phyloP scores from a whole-genome alignment of 73 alveolate genomes.

The Stentor roeselii region DNA sequence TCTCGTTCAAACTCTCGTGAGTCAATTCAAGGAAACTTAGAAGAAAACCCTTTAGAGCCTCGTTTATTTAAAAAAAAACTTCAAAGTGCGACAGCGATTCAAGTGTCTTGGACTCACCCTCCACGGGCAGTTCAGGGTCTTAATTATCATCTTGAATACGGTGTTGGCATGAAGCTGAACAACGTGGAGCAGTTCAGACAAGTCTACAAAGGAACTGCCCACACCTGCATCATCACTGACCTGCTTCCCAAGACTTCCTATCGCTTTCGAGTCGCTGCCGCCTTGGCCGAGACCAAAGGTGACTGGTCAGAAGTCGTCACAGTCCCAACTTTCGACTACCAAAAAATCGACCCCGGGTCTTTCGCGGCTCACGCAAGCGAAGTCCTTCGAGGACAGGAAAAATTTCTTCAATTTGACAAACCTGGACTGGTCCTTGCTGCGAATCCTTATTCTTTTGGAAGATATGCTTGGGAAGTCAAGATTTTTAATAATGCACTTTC shows the following conservation, averaged over 20 bases:
- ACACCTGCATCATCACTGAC: slow-evolving; percentile 67
- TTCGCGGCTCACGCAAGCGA: slow-evolving; percentile 42
- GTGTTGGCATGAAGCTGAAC: slow-evolving; percentile 63
- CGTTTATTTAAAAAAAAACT: slow-evolving; percentile 12
- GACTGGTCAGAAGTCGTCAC: slow-evolving; percentile 60
- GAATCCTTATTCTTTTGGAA: slow-evolving; percentile 57
- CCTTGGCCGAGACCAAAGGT: slow-evolving; percentile 36
- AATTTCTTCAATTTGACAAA: slow-evolving; percentile 41
- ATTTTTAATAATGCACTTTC: slow-evolving; percentile 10
- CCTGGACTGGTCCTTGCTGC: slow-evolving; percentile 51
- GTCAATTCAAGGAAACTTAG: background rate
- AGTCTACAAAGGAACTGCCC: slow-evolving; percentile 69
- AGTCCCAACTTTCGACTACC: slow-evolving; percentile 45
- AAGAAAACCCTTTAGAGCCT: slow-evolving; percentile 14
- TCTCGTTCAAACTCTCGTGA: background rate
- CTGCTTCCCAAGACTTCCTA: slow-evolving; percentile 64
- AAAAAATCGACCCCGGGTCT: slow-evolving; percentile 30
- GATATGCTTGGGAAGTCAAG: slow-evolving; percentile 51
- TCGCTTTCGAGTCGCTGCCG: slow-evolving; percentile 63
- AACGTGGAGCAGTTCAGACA: slow-evolving; percentile 57
- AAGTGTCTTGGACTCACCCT: slow-evolving; percentile 57
- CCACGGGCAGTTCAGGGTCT: background rate
- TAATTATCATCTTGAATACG: slow-evolving; percentile 55
- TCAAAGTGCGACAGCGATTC: slow-evolving; percentile 30
- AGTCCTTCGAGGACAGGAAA: slow-evolving; percentile 12